Base-by-base conservation (phyloP, 257 asterid genomes). In the Cruciata laevipes region DNA sequence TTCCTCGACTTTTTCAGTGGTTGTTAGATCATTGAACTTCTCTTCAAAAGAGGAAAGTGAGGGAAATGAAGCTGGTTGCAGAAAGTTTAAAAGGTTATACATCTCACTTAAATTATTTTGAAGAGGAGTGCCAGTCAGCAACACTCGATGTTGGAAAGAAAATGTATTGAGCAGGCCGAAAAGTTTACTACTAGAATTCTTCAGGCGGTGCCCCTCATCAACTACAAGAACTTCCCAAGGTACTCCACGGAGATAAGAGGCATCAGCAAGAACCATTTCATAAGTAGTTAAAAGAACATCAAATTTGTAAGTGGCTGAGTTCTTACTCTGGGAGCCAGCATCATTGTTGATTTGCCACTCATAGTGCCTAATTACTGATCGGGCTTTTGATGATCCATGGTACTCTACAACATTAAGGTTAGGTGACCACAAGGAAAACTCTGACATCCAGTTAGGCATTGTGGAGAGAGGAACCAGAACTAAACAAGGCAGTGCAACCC, bases 201-300 rank as follows among this genome's bases (percentile, higher is more conserved):
- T 94, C 72, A 94, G 79, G 64, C 99, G 97, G 79, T 94, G 99
- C 13, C 99, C 99, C 80, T 94, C 99, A 84, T 94, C 99, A 80
- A 94, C 99, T 76, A 94, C 88, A 82, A 94, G 97, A 84, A 90
- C 97, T 80, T 94, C 99, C 99, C 99, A 94, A 57, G 97, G 97
- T 60, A 94, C 85, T 47, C 85, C 91, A 71, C 97, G 97, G 58
- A 94, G 83, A 81, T 81, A 73, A 32, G 89, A 80, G 56, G 88
- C 81, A 82, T 94, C 99, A 17, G 89, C 85, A n/a, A 94, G 88
- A 77, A 94, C 89, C 97, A 94, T 94, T 75, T 94, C 99, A 66
- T 94, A 94, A 3, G 99, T 94, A 52, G 99, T 90, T 71, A 94
- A 75, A 64, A 94, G 92, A 76, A 94, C 96, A 79, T 94, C 86